Conservation (phyloP, 768 basidiomycete species). For the Boletus rubroflammeus region DNA sequence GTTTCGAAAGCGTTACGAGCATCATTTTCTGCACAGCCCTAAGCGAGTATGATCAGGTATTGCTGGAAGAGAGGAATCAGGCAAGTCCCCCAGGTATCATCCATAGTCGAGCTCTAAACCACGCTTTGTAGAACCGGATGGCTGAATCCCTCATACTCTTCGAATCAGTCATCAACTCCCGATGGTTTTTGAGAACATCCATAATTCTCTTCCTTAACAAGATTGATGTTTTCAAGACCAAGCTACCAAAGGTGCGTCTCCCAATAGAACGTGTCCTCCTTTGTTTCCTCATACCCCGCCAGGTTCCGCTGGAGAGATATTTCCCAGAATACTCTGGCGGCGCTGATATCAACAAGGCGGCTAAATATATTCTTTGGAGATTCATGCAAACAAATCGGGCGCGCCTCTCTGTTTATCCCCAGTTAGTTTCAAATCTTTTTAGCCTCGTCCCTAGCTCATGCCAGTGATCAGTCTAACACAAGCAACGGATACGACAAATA, state of each 20-base stretch:
- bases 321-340: slow-evolving; percentile 91
- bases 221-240: slow-evolving; percentile 75
- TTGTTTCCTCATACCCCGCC: not conserved
- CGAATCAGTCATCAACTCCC: slow-evolving; percentile 74
- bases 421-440: slow-evolving; percentile 47
- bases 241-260: slow-evolving; percentile 49
- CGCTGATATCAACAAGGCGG: slow-evolving; percentile 87
- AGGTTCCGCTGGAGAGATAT: slow-evolving; percentile 73
- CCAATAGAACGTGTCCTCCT: fast-evolving
- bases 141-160: slow-evolving; percentile 70
- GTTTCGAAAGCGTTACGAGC: slow-evolving; percentile 75
- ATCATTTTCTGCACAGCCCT: slow-evolving; percentile 76
- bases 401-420: slow-evolving; percentile 83
- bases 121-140: slow-evolving; percentile 59
- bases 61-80: slow-evolving; percentile 52
- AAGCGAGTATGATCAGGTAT: slow-evolving; percentile 73
- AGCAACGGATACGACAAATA: slow-evolving; percentile 85
- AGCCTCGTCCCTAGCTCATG: not conserved
- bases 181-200: slow-evolving; percentile 66
- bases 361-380: slow-evolving; percentile 91
- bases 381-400: slow-evolving; percentile 92
- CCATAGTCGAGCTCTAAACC: not conserved
- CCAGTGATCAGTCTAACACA: slow-evolving; percentile 60
- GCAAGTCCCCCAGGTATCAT: slow-evolving; percentile 5
- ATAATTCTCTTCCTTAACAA: slow-evolving; percentile 72